phyloP scores from a whole-genome alignment of 2,329 filamentous ascomycete species.

The Ilyonectria destructans region DNA sequence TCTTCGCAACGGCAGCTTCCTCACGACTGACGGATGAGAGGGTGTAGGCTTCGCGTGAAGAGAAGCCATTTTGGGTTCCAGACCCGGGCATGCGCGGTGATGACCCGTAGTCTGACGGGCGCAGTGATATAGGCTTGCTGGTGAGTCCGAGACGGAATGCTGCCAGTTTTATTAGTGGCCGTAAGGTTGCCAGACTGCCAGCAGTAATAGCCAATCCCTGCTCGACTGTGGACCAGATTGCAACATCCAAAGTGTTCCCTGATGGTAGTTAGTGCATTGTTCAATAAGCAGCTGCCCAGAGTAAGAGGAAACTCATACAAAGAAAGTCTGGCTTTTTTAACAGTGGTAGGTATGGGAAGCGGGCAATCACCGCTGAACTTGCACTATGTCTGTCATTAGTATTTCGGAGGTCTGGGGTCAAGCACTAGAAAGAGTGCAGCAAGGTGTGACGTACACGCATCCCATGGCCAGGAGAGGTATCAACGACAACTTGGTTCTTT shows the following conservation, averaged over 20 bases:
- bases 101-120: constrained; percentile 32
- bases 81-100: constrained; percentile 29
- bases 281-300: background rate
- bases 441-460: constrained; percentile 56
- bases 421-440: too few relatives aligned
- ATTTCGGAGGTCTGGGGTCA: background rate
- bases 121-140: constrained; percentile 34
- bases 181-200: constrained; percentile 60
- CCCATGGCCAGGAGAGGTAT: constrained; percentile 69
- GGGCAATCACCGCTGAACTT: constrained; percentile 58
- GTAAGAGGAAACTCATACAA: constrained; percentile 44
- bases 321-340: constrained; percentile 58
- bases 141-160: constrained; percentile 36
- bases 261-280: background rate
- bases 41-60: constrained; percentile 30
- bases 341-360: constrained; percentile 54
- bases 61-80: constrained; percentile 36
- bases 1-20: background rate
- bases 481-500: constrained; percentile 64
- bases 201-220: constrained; percentile 63
- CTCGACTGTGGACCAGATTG: constrained; percentile 64
- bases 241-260: constrained; percentile 58
- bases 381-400: constrained; percentile 49
- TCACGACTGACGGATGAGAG: constrained; percentile 33
- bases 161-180: constrained; percentile 55